These are phyloP conservation scores for Marsdenia floribunda DNA, from an alignment of 257 asterid genomes.

Conservation along the genomic window DNA sequence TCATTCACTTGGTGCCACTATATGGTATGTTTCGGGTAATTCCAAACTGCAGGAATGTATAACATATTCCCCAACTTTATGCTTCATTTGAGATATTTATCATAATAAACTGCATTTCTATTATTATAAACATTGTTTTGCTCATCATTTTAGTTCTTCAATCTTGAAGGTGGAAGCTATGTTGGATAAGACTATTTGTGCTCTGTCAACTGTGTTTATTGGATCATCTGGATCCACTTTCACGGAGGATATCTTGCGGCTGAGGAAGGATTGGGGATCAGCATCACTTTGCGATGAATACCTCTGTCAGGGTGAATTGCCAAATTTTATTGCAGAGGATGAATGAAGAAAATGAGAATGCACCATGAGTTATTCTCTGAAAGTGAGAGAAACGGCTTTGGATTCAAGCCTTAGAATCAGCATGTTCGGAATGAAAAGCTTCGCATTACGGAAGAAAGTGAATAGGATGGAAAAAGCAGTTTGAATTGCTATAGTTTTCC, in stretches of 20 bases:
- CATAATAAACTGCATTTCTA: background rate
- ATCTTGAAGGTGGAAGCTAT: conserved; percentile 83
- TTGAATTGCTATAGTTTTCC: background rate
- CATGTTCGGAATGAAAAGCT: background rate
- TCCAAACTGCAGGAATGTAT: background rate
- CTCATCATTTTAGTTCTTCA: background rate
- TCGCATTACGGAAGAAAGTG: background rate
- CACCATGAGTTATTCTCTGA: background rate
- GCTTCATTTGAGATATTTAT: background rate
- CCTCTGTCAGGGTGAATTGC: conserved; percentile 75
- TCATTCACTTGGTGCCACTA: background rate
- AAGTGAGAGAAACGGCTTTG: background rate
- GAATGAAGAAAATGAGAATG: conserved; percentile 34
- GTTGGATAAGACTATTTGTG: conserved; percentile 96
- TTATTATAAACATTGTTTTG: background rate
- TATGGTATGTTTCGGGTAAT: background rate
- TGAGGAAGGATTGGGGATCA: conserved; percentile 91
- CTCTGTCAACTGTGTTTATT: conserved; percentile 76
- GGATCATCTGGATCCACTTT: conserved; percentile 94
- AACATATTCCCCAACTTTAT: background rate
- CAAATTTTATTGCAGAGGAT: conserved; percentile 77
- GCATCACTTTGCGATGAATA: conserved; percentile 83
- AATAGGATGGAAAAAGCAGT: background rate
- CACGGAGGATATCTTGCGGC: conserved; percentile 88
- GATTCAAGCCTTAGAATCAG: conserved; percentile 2